phyloP scores from a whole-genome alignment of 805 yeast genomes.

The Komagataella kurtzmanii region DNA sequence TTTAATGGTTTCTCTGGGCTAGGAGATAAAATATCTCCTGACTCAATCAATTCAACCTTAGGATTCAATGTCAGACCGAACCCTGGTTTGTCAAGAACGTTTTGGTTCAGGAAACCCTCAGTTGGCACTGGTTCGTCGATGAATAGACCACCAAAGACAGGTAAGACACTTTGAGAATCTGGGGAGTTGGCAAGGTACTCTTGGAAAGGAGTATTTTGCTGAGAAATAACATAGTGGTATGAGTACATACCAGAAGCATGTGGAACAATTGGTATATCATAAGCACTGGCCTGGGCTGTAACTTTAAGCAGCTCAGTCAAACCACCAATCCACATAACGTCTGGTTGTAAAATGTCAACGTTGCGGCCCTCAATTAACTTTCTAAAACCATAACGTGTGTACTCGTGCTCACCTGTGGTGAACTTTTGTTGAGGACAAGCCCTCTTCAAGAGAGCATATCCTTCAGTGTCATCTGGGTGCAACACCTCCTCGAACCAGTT shows the following conservation, averaged over 20 bases:
- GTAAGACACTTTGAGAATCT: conserved; percentile 27
- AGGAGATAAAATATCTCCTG: conserved; percentile 24
- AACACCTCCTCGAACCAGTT: conserved; percentile 41
- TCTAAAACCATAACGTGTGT: conserved; percentile 35
- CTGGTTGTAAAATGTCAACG: conserved; percentile 35
- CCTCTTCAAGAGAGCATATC: conserved; percentile 28
- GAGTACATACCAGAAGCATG: conserved; percentile 43
- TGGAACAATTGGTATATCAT: conserved; percentile 39
- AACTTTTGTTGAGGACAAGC: conserved; percentile 33
- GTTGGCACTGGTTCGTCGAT: conserved; percentile 32
- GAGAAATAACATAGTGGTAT: conserved; percentile 35
- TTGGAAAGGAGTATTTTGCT: conserved; percentile 37
- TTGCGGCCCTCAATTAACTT: conserved; percentile 35
- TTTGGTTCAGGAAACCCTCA: conserved; percentile 26
- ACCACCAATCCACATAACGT: conserved; percentile 43
- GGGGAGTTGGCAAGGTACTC: conserved; percentile 38
- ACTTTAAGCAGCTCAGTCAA: conserved; percentile 32
- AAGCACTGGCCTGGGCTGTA: conserved; percentile 36
- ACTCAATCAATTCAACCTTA: conserved; percentile 23
- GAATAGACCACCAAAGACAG: conserved; percentile 33
- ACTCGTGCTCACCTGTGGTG: conserved; percentile 42
- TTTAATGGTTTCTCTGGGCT: conserved; percentile 23
- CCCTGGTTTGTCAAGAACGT: conserved; percentile 31
- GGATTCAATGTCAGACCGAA: conserved; percentile 36
- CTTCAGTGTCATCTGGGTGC: conserved; percentile 38